Conservation (phyloP, 805 yeast genomes). For the Yarrowia porcina region DNA sequence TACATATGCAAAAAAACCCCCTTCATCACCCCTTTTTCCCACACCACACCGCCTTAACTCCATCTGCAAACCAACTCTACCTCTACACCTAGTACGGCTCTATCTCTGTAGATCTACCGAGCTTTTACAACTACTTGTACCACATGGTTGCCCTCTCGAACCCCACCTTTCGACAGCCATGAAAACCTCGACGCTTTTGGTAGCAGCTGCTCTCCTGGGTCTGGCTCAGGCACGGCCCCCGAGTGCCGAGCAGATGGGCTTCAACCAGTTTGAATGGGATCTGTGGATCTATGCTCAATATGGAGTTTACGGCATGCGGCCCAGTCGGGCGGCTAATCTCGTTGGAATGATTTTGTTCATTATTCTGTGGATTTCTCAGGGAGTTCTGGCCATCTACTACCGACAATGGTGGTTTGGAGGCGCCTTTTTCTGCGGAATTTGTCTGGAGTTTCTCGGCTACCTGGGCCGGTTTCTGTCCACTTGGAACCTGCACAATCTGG, state of each 20-base stretch:
- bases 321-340: constrained; percentile 56
- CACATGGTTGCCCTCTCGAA: not conserved
- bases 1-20: too few species aligned
- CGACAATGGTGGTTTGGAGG: constrained; percentile 65
- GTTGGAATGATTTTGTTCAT: constrained; percentile 57
- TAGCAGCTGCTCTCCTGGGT: not conserved
- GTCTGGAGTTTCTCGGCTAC: constrained; percentile 67
- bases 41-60: too few species aligned
- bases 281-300: not conserved
- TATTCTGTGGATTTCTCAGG: constrained; percentile 45
- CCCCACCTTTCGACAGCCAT: not conserved
- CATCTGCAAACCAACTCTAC: too few species aligned
- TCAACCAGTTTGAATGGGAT: not conserved
- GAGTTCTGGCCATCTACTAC: constrained; percentile 44
- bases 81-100: too few species aligned
- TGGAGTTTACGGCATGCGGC: constrained; percentile 42
- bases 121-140: not conserved
- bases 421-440: constrained; percentile 49
- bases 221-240: constrained; percentile 8
- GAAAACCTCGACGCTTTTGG: not conserved
- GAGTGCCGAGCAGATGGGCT: constrained; percentile 6
- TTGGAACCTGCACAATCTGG: constrained; percentile 37
- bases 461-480: constrained; percentile 53
- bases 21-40: too few species aligned
- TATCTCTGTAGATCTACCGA: not conserved